Percentiles rank a stretch among this genome's conserved stretches.
Conservation (phyloP, 306 rosid genomes). For the Corylus heterophylla region DNA sequence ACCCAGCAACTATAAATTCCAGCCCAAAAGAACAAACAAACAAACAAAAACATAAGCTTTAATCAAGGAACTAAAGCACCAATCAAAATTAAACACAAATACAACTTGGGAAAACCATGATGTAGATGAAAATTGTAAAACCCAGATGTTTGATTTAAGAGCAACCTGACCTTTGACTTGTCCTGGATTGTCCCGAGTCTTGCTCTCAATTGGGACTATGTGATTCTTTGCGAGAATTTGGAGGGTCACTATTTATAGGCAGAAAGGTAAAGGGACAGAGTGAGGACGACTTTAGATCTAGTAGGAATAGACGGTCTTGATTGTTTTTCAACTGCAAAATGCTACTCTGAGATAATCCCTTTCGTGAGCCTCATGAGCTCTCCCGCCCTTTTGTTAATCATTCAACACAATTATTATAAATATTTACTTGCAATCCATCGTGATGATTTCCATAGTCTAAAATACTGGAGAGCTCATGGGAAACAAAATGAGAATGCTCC, state of each 20-base stretch:
- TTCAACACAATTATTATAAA: not conserved
- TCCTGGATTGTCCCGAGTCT: not conserved
- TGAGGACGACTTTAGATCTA: not conserved
- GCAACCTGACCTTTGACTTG: not conserved
- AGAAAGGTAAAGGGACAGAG: not conserved
- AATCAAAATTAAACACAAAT: not conserved
- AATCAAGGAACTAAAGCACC: not conserved
- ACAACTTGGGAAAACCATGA: not conserved
- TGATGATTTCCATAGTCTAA: no score
- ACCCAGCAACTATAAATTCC: not conserved
- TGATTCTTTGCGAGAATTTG: not conserved
- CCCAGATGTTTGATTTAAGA: not conserved
- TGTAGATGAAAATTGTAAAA: not conserved
- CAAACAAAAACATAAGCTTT: not conserved
- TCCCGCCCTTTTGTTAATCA: not conserved
- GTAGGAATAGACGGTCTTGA: not conserved
- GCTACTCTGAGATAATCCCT: not conserved
- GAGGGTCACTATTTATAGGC: constrained; percentile 10
- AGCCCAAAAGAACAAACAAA: not conserved
- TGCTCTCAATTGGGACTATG: not conserved
- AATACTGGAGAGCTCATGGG: no score
- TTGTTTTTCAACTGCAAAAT: not conserved
- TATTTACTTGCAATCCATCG: no score
- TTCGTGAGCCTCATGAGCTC: not conserved
- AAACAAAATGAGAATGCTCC: no score